Conservation (phyloP, 345 rosid species). For the Eucalyptus cloeziana region DNA sequence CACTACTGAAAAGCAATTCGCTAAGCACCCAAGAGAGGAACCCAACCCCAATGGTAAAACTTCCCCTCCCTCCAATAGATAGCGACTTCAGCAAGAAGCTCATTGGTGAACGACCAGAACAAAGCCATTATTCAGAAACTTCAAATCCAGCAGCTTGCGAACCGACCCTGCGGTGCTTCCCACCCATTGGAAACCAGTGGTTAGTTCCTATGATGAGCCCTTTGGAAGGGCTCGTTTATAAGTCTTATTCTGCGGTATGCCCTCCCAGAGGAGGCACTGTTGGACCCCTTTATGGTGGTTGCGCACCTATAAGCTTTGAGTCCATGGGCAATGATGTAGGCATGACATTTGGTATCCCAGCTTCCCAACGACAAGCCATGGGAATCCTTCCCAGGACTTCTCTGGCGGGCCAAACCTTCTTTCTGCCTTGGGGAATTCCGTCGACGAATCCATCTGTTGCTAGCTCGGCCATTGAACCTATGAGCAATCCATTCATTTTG, state of each 20-base stretch:
- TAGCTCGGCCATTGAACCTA: conserved; percentile 34
- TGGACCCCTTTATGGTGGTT: conserved; percentile 14
- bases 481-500: not conserved
- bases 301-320: conserved; percentile 18
- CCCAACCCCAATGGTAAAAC: conserved; percentile 30
- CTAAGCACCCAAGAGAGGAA: conserved; percentile 21
- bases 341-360: conserved; percentile 24
- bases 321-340: not conserved
- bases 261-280: not conserved
- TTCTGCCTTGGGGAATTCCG: conserved; percentile 59
- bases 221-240: conserved; percentile 79
- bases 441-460: conserved; percentile 21
- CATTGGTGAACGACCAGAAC: conserved; percentile 18
- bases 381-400: conserved; percentile 2
- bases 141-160: conserved; percentile 6
- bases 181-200: conserved; percentile 52
- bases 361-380: conserved; percentile 21
- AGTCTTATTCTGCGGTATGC: conserved; percentile 59
- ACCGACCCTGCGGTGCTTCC: conserved; percentile 27
- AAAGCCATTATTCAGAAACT: conserved; percentile 13
- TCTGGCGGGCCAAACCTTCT: conserved; percentile 34
- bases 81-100: not conserved
- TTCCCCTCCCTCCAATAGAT: conserved; percentile 13
- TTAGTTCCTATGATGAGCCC: conserved; percentile 86
- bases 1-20: not conserved